Percentiles rank a stretch among this genome's conserved stretches.
phyloP scores from a whole-genome alignment of 495 filamentous ascomycete species.

The Niebla homalea region DNA sequence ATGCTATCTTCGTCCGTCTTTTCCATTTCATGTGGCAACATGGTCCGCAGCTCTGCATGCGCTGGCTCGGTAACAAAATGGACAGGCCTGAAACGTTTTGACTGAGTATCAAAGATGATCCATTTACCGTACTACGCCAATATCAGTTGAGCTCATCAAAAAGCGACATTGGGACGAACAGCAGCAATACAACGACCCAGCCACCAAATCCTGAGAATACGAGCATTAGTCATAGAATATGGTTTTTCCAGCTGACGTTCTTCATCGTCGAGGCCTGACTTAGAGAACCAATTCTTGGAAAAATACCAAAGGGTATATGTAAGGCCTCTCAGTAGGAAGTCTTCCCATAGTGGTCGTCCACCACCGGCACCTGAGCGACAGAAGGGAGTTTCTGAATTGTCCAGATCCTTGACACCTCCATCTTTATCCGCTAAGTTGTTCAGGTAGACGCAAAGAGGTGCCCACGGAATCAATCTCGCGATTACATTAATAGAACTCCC shows the following conservation, averaged over 20 bases:
- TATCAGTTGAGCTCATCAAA: background rate
- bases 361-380: conserved; percentile 36
- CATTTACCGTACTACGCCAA: background rate
- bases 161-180: conserved; percentile 21
- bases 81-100: background rate
- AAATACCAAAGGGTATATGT: conserved; percentile 48
- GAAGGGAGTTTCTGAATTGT: conserved; percentile 21
- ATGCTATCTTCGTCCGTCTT: conserved; percentile 1
- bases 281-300: conserved; percentile 54
- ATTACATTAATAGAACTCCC: conserved; percentile 38
- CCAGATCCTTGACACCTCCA: conserved; percentile 15
- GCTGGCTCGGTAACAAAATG: background rate
- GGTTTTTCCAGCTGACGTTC: conserved; percentile 54
- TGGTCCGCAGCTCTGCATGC: background rate
- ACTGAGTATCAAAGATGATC: background rate
- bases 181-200: conserved; percentile 47
- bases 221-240: conserved; percentile 45
- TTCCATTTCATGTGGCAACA: background rate
- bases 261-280: conserved; percentile 60
- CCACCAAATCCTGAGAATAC: conserved; percentile 66
- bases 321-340: conserved; percentile 67
- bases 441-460: conserved; percentile 44
- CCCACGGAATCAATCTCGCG: conserved; percentile 54
- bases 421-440: conserved; percentile 43
- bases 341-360: conserved; percentile 63